Evolutionary conservation across 176 grass and related monocot species (phyloP).

Genomic region (Hordeum vulgare): DNA sequence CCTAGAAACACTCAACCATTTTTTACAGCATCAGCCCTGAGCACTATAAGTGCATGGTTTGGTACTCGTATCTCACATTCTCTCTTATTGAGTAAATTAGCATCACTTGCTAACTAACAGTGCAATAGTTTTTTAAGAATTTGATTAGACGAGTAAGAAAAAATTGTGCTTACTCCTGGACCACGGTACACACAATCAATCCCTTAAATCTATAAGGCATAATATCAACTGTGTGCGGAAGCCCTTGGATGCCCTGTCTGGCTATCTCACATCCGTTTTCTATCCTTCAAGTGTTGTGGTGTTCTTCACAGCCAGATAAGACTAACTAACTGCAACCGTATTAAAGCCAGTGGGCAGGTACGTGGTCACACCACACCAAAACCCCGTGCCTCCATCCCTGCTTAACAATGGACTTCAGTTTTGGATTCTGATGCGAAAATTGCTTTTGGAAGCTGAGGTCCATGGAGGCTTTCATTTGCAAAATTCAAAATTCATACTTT

Average conservation of each 20-base stretch:
- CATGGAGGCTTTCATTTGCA: too few species aligned
- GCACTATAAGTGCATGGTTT: conserved; percentile 19
- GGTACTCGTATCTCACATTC: conserved; percentile 19
- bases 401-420: too few species aligned
- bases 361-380: too few species aligned
- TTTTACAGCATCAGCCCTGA: conserved; percentile 12
- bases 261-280: neutral
- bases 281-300: neutral
- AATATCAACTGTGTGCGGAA: conserved; percentile 13
- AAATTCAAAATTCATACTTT: too few species aligned
- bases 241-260: conserved; percentile 17
- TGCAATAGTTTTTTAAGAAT: neutral
- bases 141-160: neutral
- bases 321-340: neutral
- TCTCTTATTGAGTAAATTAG: neutral
- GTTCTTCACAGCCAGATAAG: neutral
- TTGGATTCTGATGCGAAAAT: too few species aligned
- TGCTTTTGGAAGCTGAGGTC: too few species aligned
- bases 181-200: neutral
- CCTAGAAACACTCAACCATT: conserved; percentile 10
- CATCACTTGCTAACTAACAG: neutral
- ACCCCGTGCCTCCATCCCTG: too few species aligned
- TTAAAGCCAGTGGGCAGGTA: too few species aligned
- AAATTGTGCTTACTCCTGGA: neutral
- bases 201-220: neutral